phyloP scores from a whole-genome alignment of 2,329 filamentous ascomycete genomes.

The Cladosporium colombiae region DNA sequence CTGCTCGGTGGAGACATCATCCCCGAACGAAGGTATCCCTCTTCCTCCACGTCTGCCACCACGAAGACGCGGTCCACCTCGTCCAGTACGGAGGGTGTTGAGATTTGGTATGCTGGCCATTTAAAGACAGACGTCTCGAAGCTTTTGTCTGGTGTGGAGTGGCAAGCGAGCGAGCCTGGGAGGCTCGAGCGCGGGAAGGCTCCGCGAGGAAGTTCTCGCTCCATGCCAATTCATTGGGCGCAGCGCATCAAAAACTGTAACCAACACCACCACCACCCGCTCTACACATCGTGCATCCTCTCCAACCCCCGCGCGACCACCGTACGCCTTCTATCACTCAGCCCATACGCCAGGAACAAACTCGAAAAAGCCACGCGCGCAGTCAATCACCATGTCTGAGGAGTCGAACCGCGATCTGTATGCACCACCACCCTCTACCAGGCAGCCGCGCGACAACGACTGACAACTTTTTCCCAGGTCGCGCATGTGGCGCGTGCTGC shows the following conservation, averaged over 20 bases:
- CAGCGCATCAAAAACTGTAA: constrained; percentile 18
- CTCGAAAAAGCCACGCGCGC: constrained; percentile 4
- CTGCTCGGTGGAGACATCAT: constrained; percentile 23
- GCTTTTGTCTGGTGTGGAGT: constrained; percentile 17
- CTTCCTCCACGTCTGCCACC: constrained; percentile 47
- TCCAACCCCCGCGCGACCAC: not conserved
- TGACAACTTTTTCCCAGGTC: constrained; percentile 38
- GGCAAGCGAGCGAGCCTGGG: constrained; percentile 8
- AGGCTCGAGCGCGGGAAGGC: constrained; percentile 7
- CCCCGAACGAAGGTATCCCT: constrained; percentile 12
- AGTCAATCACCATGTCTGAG: constrained; percentile 17
- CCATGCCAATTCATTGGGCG: constrained; percentile 14
- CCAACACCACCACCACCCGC: constrained; percentile 12
- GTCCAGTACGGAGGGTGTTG: constrained; percentile 57
- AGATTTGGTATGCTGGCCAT: constrained; percentile 71
- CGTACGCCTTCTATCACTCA: not conserved
- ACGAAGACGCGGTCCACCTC: constrained; percentile 49
- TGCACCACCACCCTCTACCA: not conserved
- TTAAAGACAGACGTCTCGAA: not conserved
- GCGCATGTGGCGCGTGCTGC: constrained; percentile 90
- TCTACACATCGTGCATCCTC: not conserved
- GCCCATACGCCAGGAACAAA: not conserved
- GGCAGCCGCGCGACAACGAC: constrained; percentile 1
- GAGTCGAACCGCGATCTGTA: constrained; percentile 21
- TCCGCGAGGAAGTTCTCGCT: constrained; percentile 4